phyloP scores from a whole-genome alignment of 2,329 filamentous ascomycete genomes.

The Triangularia setosa region DNA sequence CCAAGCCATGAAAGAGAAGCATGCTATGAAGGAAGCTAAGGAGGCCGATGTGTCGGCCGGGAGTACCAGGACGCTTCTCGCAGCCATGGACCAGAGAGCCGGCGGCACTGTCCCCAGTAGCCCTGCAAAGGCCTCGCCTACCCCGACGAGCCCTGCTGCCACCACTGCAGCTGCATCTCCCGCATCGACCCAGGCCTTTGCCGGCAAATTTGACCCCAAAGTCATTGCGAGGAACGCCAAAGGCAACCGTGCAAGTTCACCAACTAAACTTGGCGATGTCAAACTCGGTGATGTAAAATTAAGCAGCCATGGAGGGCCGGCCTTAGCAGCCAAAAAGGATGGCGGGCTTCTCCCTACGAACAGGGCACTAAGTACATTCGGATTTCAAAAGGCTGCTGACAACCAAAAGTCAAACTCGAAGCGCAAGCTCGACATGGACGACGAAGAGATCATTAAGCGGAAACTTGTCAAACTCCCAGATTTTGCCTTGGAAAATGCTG shows the following conservation, averaged over 20 bases:
- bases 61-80: conserved; percentile 63
- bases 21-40: conserved; percentile 70
- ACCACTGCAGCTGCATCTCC: conserved; percentile 44
- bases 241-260: conserved; percentile 54
- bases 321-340: conserved; percentile 24
- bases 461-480: conserved; percentile 89
- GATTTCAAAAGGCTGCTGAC: conserved; percentile 67
- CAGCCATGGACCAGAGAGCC: conserved; percentile 70
- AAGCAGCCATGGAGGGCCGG: conserved; percentile 1
- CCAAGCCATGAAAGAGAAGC: conserved; percentile 89
- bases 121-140: conserved; percentile 31
- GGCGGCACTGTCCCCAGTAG: conserved; percentile 35
- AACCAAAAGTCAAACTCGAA: conserved; percentile 64
- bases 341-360: conserved; percentile 45
- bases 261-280: conserved; percentile 50
- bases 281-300: conserved; percentile 27
- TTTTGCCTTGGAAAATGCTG: conserved; percentile 61
- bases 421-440: conserved; percentile 77
- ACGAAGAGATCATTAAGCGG: conserved; percentile 80
- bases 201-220: conserved; percentile 83
- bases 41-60: conserved; percentile 64
- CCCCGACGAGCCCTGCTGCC: conserved; percentile 42
- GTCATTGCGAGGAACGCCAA: conserved; percentile 75
- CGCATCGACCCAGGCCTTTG: conserved; percentile 55
- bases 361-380: conserved; percentile 76